These are phyloP conservation scores for Ceratobasidium sp. DNA, from an alignment of 1,284 basidiomycete genomes.

Conservation along the genomic window DNA sequence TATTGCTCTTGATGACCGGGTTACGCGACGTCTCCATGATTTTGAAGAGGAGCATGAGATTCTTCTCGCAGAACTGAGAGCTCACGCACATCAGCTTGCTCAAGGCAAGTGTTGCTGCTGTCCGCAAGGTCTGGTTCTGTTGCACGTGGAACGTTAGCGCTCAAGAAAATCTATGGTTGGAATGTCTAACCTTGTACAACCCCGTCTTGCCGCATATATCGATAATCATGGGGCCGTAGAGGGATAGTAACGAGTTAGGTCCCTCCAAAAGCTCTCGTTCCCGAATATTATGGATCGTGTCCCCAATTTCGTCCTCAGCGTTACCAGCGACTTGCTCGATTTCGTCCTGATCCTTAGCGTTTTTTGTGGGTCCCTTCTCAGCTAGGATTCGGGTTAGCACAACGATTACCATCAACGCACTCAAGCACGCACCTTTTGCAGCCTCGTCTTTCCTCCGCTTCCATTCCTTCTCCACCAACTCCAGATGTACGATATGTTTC, in stretches of 20 bases:
- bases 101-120: slow-evolving; percentile 88
- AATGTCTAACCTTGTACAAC: slow-evolving; percentile 76
- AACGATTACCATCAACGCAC: background rate
- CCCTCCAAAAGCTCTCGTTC: slow-evolving; percentile 93
- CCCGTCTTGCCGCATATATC: slow-evolving; percentile 90
- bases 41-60: slow-evolving; percentile 91
- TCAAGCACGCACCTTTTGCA: slow-evolving; percentile 68
- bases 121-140: slow-evolving; percentile 87
- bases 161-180: background rate
- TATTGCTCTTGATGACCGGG: slow-evolving; percentile 90
- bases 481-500: slow-evolving; percentile 97
- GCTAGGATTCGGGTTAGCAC: background rate
- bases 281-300: slow-evolving; percentile 82
- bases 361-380: slow-evolving; percentile 36
- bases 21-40: slow-evolving; percentile 92
- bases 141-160: background rate
- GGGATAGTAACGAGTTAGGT: slow-evolving; percentile 79
- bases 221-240: slow-evolving; percentile 90
- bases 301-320: slow-evolving; percentile 98
- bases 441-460: slow-evolving; percentile 95
- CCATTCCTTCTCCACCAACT: slow-evolving; percentile 96
- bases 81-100: slow-evolving; percentile 98
- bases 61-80: slow-evolving; percentile 90
- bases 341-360: slow-evolving; percentile 80
- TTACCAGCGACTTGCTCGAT: slow-evolving; percentile 97